Percentiles rank a stretch among this genome's conserved stretches.
Conservation (phyloP, 306 rosid species). For the Chamaecrista fasciculata region DNA sequence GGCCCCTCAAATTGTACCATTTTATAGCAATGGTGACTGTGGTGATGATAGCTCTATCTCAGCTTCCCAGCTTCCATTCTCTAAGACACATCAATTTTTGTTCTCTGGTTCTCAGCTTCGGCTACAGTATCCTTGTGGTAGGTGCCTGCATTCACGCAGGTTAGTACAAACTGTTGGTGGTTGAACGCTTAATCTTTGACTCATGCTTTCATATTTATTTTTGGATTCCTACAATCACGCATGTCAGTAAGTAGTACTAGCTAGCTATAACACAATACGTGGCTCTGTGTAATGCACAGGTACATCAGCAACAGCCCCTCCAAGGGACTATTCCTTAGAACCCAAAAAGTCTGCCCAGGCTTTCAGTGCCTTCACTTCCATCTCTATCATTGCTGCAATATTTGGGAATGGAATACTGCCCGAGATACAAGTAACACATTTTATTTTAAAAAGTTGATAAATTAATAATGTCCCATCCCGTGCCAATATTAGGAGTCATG, state of each 20-base stretch:
- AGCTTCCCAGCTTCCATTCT: slow-evolving; percentile 88
- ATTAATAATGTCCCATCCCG: not conserved
- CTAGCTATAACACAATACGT: no score
- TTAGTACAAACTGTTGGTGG: not conserved
- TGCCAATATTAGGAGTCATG: no score
- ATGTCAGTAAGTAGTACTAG: no score
- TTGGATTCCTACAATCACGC: not conserved
- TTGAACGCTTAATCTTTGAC: no score
- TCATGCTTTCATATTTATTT: not conserved
- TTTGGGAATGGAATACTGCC: slow-evolving; percentile 95
- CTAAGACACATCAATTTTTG: slow-evolving; percentile 75
- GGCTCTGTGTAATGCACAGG: no score
- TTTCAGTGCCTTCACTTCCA: slow-evolving; percentile 82
- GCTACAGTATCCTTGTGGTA: slow-evolving; percentile 67
- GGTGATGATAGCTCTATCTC: slow-evolving; percentile 77
- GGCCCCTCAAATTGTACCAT: slow-evolving; percentile 73
- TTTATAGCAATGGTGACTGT: slow-evolving; percentile 92
- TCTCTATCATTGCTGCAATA: slow-evolving; percentile 86
- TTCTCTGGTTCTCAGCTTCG: slow-evolving; percentile 73
- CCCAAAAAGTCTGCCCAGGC: slow-evolving; percentile 45
- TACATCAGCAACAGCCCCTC: slow-evolving; percentile 47
- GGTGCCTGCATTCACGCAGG: slow-evolving; percentile 82
- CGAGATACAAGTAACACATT: slow-evolving; percentile 72
- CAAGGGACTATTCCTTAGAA: slow-evolving; percentile 67
- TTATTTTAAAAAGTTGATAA: not conserved